phyloP scores from a whole-genome alignment of 2,329 filamentous ascomycete genomes.

The Cladorrhinum sp. region DNA sequence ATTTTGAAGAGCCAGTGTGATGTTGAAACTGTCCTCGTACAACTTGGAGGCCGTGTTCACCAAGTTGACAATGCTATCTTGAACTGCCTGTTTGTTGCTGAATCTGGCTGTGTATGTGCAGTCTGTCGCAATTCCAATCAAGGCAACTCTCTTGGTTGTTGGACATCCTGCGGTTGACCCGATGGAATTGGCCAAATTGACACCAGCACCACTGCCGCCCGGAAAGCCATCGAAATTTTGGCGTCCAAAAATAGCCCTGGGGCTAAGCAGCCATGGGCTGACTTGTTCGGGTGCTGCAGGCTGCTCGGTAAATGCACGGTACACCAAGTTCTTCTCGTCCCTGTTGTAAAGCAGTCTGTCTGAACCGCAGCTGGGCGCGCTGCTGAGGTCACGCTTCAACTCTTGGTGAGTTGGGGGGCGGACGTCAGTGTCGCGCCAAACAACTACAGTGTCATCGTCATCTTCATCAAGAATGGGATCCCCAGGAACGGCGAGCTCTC shows the following conservation, averaged over 20 bases:
- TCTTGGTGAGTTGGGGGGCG: slow-evolving; percentile 50
- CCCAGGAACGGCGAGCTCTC: slow-evolving; percentile 63
- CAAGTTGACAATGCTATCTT: slow-evolving; percentile 72
- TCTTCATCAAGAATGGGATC: slow-evolving; percentile 65
- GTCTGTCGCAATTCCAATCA: slow-evolving; percentile 89
- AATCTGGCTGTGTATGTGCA: slow-evolving; percentile 81
- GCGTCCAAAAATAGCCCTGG: slow-evolving; percentile 67
- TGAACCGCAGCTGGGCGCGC: slow-evolving; percentile 55
- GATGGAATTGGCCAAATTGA: slow-evolving; percentile 75
- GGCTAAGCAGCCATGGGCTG: slow-evolving; percentile 54
- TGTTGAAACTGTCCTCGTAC: slow-evolving; percentile 91
- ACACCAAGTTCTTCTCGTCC: slow-evolving; percentile 67
- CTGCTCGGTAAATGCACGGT: slow-evolving; percentile 46
- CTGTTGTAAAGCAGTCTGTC: slow-evolving; percentile 78
- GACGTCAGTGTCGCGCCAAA: slow-evolving; percentile 91
- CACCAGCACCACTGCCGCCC: slow-evolving; percentile 71
- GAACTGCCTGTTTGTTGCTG: slow-evolving; percentile 59
- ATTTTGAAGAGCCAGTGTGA: slow-evolving; percentile 85
- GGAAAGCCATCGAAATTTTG: slow-evolving; percentile 64
- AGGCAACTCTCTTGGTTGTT: slow-evolving; percentile 81
- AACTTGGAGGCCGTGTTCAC: slow-evolving; percentile 85
- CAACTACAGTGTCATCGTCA: slow-evolving; percentile 73
- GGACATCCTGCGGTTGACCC: slow-evolving; percentile 84
- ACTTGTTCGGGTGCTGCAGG: slow-evolving; percentile 33
- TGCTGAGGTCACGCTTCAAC: slow-evolving; percentile 54